Percentiles rank a stretch among this genome's conserved stretches.
These are phyloP conservation scores for Talaromyces islandicus DNA, from an alignment of 2,329 filamentous ascomycete species.

Conservation along the genomic window DNA sequence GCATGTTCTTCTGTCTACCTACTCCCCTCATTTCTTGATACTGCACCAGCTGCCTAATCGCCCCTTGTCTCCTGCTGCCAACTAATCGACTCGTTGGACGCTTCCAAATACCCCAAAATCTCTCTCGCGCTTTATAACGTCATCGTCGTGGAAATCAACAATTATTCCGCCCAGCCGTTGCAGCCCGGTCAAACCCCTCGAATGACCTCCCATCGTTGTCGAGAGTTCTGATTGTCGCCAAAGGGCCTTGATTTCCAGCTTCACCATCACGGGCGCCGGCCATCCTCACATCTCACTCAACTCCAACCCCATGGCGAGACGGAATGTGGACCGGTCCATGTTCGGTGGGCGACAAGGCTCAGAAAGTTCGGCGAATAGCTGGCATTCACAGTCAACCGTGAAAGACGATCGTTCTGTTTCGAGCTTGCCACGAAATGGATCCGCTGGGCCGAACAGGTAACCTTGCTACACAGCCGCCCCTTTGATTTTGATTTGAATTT, in stretches of 20 bases:
- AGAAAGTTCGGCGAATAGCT: constrained; percentile 35
- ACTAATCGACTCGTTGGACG: neutral
- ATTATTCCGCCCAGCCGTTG: neutral
- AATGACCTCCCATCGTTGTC: neutral
- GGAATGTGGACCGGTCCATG: constrained; percentile 22
- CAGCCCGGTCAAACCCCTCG: neutral
- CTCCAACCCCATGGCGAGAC: constrained; percentile 27
- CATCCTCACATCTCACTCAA: neutral
- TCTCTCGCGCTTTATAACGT: neutral
- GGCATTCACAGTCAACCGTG: constrained; percentile 35
- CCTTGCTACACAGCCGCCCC: neutral
- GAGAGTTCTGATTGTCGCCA: neutral
- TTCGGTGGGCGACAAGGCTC: constrained; percentile 33
- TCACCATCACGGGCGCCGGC: neutral
- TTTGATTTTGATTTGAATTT: neutral
- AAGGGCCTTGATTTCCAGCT: neutral
- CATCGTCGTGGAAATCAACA: neutral
- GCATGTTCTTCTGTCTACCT: neutral
- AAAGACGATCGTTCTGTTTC: constrained; percentile 21
- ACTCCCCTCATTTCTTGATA: neutral
- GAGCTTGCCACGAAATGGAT: constrained; percentile 4
- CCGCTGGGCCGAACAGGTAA: neutral
- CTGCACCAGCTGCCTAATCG: neutral
- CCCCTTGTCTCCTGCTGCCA: neutral
- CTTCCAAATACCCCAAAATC: neutral